Percentiles rank a stretch among this genome's conserved stretches.
Evolutionary conservation across 2,329 filamentous ascomycete species (phyloP).

Genomic region (Arthrobotrys sphaeroides): DNA sequence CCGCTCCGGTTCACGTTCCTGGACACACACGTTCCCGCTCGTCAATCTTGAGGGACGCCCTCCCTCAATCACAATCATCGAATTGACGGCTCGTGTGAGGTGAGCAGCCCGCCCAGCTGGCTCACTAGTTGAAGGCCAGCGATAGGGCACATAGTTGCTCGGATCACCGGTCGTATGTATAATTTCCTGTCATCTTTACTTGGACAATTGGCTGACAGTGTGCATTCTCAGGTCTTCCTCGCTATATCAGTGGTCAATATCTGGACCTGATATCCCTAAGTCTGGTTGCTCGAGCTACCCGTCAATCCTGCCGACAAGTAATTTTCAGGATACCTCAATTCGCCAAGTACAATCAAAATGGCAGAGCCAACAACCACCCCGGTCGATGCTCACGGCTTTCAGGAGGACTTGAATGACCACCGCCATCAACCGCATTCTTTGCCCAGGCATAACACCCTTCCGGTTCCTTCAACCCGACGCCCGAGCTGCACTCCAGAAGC

Average conservation of each 20-base stretch:
- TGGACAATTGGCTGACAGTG: neutral
- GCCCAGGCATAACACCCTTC: constrained; percentile 55
- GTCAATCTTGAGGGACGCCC: constrained; percentile 31
- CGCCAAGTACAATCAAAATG: constrained; percentile 23
- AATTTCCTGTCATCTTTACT: neutral
- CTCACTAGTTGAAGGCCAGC: constrained; percentile 44
- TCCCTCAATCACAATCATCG: constrained; percentile 34
- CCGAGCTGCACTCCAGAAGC: constrained; percentile 46
- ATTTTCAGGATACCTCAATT: neutral
- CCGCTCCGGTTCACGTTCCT: constrained; percentile 39
- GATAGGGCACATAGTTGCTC: constrained; percentile 17
- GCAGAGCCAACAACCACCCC: constrained; percentile 25
- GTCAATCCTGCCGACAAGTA: neutral
- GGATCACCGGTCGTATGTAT: constrained; percentile 30
- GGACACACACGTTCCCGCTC: constrained; percentile 29
- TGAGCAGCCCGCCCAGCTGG: constrained; percentile 54
- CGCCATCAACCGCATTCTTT: constrained; percentile 58
- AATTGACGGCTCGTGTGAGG: constrained; percentile 52
- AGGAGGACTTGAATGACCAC: constrained; percentile 57
- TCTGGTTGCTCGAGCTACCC: neutral
- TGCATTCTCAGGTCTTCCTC: constrained; percentile 6
- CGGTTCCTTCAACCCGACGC: constrained; percentile 16
- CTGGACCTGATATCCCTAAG: constrained; percentile 1
- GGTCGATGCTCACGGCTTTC: constrained; percentile 23
- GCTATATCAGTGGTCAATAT: constrained; percentile 10